phyloP scores from a whole-genome alignment of 805 yeast species.

The Wickerhamiella kurtzmanii region DNA sequence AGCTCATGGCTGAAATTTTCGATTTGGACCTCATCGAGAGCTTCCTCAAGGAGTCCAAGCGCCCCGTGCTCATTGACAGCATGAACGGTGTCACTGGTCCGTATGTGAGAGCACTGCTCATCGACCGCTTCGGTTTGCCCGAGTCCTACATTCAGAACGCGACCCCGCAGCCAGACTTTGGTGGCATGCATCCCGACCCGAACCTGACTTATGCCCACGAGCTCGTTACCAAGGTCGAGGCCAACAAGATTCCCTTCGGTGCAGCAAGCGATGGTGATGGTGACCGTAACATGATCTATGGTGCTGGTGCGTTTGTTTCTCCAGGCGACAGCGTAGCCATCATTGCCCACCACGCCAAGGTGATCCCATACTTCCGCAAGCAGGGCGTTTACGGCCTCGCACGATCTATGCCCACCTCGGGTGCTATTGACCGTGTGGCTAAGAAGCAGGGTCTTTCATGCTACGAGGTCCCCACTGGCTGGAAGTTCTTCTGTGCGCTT shows the following conservation, averaged over 20 bases:
- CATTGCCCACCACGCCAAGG: slow-evolving; percentile 82
- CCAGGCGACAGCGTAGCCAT: slow-evolving; percentile 98
- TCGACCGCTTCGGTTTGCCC: slow-evolving; percentile 73
- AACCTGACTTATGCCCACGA: slow-evolving; percentile 87
- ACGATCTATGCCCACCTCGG: slow-evolving; percentile 94
- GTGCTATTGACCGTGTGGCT: slow-evolving; percentile 87
- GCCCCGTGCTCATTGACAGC: slow-evolving; percentile 74
- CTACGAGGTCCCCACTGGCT: slow-evolving; percentile 97
- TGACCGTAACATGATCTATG: slow-evolving; percentile 97
- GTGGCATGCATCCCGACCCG: slow-evolving; percentile 97
- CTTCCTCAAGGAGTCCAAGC: slow-evolving; percentile 49
- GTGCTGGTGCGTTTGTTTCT: slow-evolving; percentile 85
- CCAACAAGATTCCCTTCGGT: slow-evolving; percentile 73
- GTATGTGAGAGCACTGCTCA: slow-evolving; percentile 72
- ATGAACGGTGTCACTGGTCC: slow-evolving; percentile 96
- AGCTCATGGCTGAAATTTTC: slow-evolving; percentile 68
- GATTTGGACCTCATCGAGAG: slow-evolving; percentile 69
- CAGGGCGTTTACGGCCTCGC: slow-evolving; percentile 88
- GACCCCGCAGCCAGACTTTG: slow-evolving; percentile 76
- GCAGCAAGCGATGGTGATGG: slow-evolving; percentile 99
- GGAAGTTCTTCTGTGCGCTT: slow-evolving; percentile 95
- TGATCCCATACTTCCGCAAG: slow-evolving; percentile 81
- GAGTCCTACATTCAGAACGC: slow-evolving; percentile 60
- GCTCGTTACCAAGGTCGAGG: slow-evolving; percentile 75
- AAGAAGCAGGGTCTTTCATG: slow-evolving; percentile 54